Evolutionary conservation across 305 asterid genomes (phyloP).

Genomic region (Lippia alba): DNA sequence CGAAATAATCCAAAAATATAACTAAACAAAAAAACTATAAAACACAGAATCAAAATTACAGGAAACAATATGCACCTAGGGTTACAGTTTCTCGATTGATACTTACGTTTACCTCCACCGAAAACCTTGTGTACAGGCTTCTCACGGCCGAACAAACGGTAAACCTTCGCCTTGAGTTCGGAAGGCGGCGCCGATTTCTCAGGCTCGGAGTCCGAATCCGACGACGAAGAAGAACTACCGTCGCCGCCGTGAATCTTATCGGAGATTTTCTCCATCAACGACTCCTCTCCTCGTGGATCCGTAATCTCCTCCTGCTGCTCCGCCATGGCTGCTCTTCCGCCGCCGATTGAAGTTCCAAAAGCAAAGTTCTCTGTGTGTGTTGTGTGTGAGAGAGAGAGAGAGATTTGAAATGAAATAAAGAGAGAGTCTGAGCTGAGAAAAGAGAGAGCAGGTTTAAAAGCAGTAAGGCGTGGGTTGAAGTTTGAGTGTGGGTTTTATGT

Average conservation of each 20-base stretch:
- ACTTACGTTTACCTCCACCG: slow-evolving; percentile 93
- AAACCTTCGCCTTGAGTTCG: slow-evolving; percentile 52
- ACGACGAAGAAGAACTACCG: slow-evolving; percentile 47
- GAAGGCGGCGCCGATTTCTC: slow-evolving; percentile 46
- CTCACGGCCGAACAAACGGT: slow-evolving; percentile 70
- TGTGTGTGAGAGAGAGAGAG: not conserved
- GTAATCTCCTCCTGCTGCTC: slow-evolving; percentile 78
- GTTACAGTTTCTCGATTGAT: slow-evolving; percentile 13
- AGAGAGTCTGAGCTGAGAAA: slow-evolving; percentile 24
- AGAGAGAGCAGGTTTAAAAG: not conserved
- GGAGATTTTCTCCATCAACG: slow-evolving; percentile 61
- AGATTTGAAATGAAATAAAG: not conserved
- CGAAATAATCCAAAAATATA: not conserved
- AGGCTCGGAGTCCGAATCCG: slow-evolving; percentile 60
- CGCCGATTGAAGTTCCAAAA: slow-evolving; percentile 30
- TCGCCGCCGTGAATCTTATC: slow-evolving; percentile 61
- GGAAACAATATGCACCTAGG: slow-evolving; percentile 5
- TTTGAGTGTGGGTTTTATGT: slow-evolving; percentile 39
- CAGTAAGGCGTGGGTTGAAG: slow-evolving; percentile 11
- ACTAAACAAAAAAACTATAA: not conserved
- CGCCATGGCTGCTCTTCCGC: slow-evolving; percentile 53
- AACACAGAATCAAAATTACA: not conserved
- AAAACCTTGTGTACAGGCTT: slow-evolving; percentile 82
- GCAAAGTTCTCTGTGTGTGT: no score
- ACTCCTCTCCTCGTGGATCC: slow-evolving; percentile 69